These are phyloP conservation scores for Psophocarpus tetragonolobus DNA, from an alignment of 306 rosid species.

Conservation along the genomic window DNA sequence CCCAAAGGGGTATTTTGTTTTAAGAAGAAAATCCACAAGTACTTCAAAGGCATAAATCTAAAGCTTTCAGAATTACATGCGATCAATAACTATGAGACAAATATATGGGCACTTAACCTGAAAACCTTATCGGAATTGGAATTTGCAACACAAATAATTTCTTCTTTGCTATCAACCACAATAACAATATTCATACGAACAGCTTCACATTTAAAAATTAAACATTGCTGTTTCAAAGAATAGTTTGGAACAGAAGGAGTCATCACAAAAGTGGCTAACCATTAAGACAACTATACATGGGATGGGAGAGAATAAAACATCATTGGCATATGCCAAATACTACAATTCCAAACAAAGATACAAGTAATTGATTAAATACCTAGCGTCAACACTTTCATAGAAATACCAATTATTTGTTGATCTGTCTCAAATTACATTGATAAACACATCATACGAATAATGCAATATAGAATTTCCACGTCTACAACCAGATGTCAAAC, in stretches of 20 bases:
- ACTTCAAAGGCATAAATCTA: background rate
- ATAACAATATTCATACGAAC: background rate
- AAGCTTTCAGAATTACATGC: background rate
- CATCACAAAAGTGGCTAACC: background rate
- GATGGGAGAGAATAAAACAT: constrained; percentile 1
- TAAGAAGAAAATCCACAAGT: background rate
- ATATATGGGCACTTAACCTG: background rate
- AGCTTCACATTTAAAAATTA: background rate
- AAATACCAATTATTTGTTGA: constrained; percentile 26
- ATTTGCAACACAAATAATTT: background rate
- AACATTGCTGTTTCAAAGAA: background rate
- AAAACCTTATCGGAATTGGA: background rate
- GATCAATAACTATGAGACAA: background rate
- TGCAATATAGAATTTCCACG: constrained; percentile 20
- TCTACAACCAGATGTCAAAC: constrained; percentile 1
- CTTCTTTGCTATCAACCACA: background rate
- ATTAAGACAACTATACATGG: background rate
- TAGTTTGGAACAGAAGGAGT: background rate
- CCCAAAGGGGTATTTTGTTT: background rate
- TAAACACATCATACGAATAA: constrained; percentile 7
- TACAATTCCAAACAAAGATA: constrained; percentile 27
- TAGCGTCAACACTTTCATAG: constrained; percentile 26
- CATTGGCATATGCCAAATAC: constrained; percentile 19
- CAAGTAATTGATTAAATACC: constrained; percentile 14
- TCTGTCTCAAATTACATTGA: constrained; percentile 12